These are phyloP conservation scores for Davidsoniella eucalypti DNA, from an alignment of 2,329 filamentous ascomycete species.

Conservation along the genomic window DNA sequence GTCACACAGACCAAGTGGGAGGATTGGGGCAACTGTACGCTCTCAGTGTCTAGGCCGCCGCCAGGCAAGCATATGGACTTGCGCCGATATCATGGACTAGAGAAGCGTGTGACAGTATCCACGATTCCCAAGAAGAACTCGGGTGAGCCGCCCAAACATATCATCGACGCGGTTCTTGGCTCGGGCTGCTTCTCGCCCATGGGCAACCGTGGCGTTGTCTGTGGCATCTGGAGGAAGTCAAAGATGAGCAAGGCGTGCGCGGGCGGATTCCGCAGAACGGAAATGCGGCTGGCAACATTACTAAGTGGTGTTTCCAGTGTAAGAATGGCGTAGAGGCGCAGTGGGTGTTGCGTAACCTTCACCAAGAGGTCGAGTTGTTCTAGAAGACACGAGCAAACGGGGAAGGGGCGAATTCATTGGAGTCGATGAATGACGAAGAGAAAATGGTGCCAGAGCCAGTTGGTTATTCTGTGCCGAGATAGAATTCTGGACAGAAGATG, in stretches of 20 bases:
- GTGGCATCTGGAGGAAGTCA: slow-evolving; percentile 70
- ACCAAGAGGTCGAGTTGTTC: slow-evolving; percentile 31
- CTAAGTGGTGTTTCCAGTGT: slow-evolving; percentile 49
- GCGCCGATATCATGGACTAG: slow-evolving; percentile 45
- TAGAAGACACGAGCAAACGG: slow-evolving; percentile 2
- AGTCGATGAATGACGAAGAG: background rate
- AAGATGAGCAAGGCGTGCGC: slow-evolving; percentile 41
- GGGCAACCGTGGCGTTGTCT: slow-evolving; percentile 70
- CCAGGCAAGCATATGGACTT: slow-evolving; percentile 42
- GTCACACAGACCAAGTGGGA: slow-evolving; percentile 70
- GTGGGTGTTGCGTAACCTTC: slow-evolving; percentile 40
- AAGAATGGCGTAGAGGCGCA: slow-evolving; percentile 34
- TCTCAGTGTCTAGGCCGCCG: slow-evolving; percentile 68
- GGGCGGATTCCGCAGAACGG: slow-evolving; percentile 36
- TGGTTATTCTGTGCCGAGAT: too few relatives aligned
- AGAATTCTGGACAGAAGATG: too few relatives aligned
- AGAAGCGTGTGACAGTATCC: slow-evolving; percentile 73
- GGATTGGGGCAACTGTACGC: slow-evolving; percentile 68
- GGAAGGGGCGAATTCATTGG: background rate
- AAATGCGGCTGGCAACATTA: slow-evolving; percentile 36
- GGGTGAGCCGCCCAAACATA: slow-evolving; percentile 37
- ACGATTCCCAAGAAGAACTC: slow-evolving; percentile 46
- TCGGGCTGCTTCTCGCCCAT: slow-evolving; percentile 74
- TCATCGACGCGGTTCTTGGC: slow-evolving; percentile 72
- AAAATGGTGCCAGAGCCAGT: background rate